A percentile compares a stretch with the other conserved stretches of the same genome.
Conservation (phyloP, 2,329 filamentous ascomycete species). For the Daldinia eschscholtzii region DNA sequence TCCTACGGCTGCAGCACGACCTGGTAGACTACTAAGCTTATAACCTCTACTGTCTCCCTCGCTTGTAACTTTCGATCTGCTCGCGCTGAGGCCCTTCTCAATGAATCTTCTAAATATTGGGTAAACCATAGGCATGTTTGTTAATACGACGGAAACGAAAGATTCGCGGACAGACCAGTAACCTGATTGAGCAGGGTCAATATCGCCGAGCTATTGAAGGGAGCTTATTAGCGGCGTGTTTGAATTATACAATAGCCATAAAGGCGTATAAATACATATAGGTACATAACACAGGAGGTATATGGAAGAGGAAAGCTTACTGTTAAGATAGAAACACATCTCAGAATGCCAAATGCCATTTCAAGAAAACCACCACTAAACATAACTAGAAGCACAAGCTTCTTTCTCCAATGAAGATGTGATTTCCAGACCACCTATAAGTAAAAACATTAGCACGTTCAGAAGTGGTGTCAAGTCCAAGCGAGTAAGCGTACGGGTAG, state of each 20-base stretch:
- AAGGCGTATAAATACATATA: too few relatives aligned
- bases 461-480: slow-evolving; percentile 21
- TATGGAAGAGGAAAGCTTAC: slow-evolving; percentile 33
- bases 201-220: slow-evolving; percentile 47
- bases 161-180: slow-evolving; percentile 58
- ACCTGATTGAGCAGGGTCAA: slow-evolving; percentile 51
- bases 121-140: slow-evolving; percentile 58
- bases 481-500: slow-evolving; percentile 52
- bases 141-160: slow-evolving; percentile 57
- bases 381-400: slow-evolving; percentile 61
- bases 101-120: slow-evolving; percentile 50
- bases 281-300: not conserved
- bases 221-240: not conserved
- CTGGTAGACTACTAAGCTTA: slow-evolving; percentile 33
- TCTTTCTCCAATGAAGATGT: slow-evolving; percentile 56
- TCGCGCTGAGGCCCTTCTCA: slow-evolving; percentile 41
- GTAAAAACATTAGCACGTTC: slow-evolving; percentile 2
- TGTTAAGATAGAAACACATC: slow-evolving; percentile 61
- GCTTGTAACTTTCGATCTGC: slow-evolving; percentile 22
- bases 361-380: slow-evolving; percentile 65
- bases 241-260: not conserved
- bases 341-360: slow-evolving; percentile 63
- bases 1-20: slow-evolving; percentile 3
- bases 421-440: slow-evolving; percentile 59
- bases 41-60: slow-evolving; percentile 32